Evolutionary conservation across 345 rosid genomes (phyloP).

Genomic region (Sonneratia caseolaris): DNA sequence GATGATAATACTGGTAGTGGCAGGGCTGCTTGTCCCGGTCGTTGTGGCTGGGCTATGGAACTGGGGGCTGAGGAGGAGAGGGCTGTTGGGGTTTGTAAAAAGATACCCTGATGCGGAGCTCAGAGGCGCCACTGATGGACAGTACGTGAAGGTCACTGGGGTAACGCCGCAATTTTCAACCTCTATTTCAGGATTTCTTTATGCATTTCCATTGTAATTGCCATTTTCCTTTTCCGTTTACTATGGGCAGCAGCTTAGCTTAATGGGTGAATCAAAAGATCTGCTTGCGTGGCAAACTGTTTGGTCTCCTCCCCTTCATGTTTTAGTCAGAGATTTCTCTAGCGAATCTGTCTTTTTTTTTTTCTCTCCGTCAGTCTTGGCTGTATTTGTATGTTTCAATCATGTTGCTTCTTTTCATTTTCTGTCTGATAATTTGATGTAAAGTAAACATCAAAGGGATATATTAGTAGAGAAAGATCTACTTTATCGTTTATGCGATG

Average conservation of each 20-base stretch:
- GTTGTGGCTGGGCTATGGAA: constrained; percentile 54
- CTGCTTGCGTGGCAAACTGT: neutral
- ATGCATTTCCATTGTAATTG: neutral
- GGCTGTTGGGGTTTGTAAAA: constrained; percentile 49
- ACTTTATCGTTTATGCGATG: neutral
- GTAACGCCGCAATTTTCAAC: constrained; percentile 24
- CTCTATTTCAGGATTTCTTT: neutral
- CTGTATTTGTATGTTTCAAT: neutral
- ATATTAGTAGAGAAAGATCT: neutral
- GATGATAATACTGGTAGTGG: constrained; percentile 55
- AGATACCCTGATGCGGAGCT: constrained; percentile 79
- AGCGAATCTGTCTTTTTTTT: neutral
- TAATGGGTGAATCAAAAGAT: neutral
- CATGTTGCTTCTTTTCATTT: neutral
- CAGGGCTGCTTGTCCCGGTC: constrained; percentile 43
- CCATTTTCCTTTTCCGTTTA: neutral
- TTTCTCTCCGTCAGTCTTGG: neutral
- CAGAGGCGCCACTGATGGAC: constrained; percentile 91
- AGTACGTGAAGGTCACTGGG: constrained; percentile 88
- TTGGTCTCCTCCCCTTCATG: neutral
- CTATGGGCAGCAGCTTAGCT: neutral
- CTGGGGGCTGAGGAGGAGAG: constrained; percentile 60
- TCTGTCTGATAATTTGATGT: constrained; percentile 1
- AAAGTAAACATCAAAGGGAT: neutral
- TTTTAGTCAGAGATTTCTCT: neutral